A percentile compares a stretch with the other conserved stretches of the same genome.
These are phyloP conservation scores for Fusarium duplospermum DNA, from an alignment of 2,329 filamentous ascomycete genomes.

Conservation along the genomic window DNA sequence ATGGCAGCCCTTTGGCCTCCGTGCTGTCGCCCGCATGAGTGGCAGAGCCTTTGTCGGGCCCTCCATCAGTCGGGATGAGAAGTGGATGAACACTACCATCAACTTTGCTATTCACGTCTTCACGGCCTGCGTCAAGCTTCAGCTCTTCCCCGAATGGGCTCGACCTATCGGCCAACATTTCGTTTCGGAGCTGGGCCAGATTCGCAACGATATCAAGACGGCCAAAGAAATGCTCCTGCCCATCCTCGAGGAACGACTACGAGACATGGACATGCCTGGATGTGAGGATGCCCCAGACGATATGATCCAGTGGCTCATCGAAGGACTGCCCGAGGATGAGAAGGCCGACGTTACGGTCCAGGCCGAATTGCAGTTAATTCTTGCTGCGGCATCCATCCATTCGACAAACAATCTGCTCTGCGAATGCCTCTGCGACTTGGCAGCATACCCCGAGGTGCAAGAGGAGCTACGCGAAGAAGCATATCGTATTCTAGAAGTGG, in stretches of 20 bases:
- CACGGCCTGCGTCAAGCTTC: constrained; percentile 60
- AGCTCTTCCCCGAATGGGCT: constrained; percentile 63
- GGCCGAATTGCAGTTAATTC: constrained; percentile 57
- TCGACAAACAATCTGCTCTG: constrained; percentile 58
- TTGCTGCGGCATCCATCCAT: constrained; percentile 59
- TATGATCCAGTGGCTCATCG: constrained; percentile 59
- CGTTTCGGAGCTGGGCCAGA: constrained; percentile 59
- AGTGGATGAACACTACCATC: constrained; percentile 65
- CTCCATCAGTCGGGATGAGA: constrained; percentile 61
- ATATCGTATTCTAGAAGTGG: constrained; percentile 53
- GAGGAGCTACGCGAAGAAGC: constrained; percentile 63
- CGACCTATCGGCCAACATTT: constrained; percentile 59
- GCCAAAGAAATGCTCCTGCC: constrained; percentile 59
- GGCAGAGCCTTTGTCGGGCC: constrained; percentile 65
- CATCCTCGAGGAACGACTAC: constrained; percentile 59
- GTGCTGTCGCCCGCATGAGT: constrained; percentile 64
- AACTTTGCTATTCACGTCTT: constrained; percentile 64
- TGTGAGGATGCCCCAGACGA: constrained; percentile 54
- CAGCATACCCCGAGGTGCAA: constrained; percentile 59
- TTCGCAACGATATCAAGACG: constrained; percentile 55
- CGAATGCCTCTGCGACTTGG: constrained; percentile 63
- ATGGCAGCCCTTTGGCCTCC: constrained; percentile 63
- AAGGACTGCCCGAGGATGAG: constrained; percentile 53
- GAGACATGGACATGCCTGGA: constrained; percentile 52
- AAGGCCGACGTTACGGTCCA: constrained; percentile 53